Evolutionary conservation across 345 rosid species (phyloP).

Genomic region (Lumnitzera littorea): DNA sequence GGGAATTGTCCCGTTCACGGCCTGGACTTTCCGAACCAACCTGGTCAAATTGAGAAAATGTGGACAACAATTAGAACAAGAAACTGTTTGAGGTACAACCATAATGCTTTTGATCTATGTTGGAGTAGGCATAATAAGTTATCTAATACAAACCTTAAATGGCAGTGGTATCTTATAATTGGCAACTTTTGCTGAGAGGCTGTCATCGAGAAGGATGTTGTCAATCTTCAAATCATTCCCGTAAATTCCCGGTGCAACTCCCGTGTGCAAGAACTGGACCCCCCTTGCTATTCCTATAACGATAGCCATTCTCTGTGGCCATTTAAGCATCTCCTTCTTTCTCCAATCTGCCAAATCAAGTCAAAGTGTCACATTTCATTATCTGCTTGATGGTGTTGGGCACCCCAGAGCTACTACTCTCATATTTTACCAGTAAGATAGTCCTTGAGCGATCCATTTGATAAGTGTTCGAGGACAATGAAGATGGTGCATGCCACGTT

Average conservation of each 20-base stretch:
- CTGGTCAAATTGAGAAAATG: constrained; percentile 21
- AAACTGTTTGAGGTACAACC: background rate
- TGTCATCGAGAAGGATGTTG: constrained; percentile 65
- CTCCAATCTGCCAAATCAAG: constrained; percentile 45
- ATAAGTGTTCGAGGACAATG: constrained; percentile 60
- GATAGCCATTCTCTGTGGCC: constrained; percentile 91
- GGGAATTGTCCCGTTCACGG: constrained; percentile 13
- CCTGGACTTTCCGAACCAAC: constrained; percentile 42
- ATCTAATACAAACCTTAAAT: constrained; percentile 34
- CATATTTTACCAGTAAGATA: constrained; percentile 50
- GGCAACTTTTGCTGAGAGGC: constrained; percentile 63
- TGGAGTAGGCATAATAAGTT: too few relatives aligned
- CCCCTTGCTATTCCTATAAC: constrained; percentile 80
- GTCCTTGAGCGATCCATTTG: constrained; percentile 58
- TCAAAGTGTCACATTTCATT: background rate
- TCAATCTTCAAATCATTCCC: constrained; percentile 72
- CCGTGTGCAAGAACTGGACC: constrained; percentile 86
- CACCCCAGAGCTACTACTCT: background rate
- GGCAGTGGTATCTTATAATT: constrained; percentile 68
- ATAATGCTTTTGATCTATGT: too few relatives aligned
- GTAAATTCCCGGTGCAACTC: constrained; percentile 70
- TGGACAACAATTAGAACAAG: background rate
- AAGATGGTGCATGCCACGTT: constrained; percentile 44
- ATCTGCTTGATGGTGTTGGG: background rate
- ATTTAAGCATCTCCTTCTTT: constrained; percentile 70